Evolutionary conservation across 1,139 yeast genomes (phyloP), one percentile per base, ranked within the genome.

Genomic region (Saccharomyces hybrid): DNA sequence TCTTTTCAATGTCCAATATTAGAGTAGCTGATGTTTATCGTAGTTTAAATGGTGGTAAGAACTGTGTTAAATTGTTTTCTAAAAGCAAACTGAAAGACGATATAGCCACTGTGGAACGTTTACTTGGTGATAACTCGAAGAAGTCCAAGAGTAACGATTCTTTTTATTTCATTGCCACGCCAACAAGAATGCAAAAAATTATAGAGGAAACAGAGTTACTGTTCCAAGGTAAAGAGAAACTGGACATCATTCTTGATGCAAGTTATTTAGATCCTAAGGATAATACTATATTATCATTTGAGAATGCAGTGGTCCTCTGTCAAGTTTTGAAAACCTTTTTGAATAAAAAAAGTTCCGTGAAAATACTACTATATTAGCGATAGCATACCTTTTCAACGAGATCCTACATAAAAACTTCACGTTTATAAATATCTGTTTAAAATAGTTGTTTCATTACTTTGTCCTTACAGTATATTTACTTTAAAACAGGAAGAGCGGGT

Each of bases 51-150:
- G 86, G 85, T 3, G 76, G 83, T 1, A 64, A 63, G 51, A 57
- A 55, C 46, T 79, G 85, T 8, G 62, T 83, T 42, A 84, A 84
- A 64, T 62, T 84, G 52, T 84, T 84, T 64, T 80, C 81, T 57
- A 84, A 84, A 67, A 84, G 82, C 64, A 83, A 83, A 62, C 65
- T 84, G 51, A 75, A 76, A 42, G 83, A 80, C 38, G 89, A 84
- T 65, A 65, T 83, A 54, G 74, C 74, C 51, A 66, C 78, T 14
- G 62, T 70, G 9, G 67, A 67, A 28, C 57, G 56, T 21, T 54
- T 64, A 3, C 53, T 66, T 27, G 61, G 54, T 29, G 56, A 53
- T 21, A 32, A 49, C 27, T 21, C 48, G 32, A 34, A 54, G 51
- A 49, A 57, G 46, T 54, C 55, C 14, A 59, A 58, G 47, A 61